A percentile compares a stretch with the other conserved stretches of the same genome.
Conservation (phyloP, 352 stramenopile species). For the Phytophthora foliorum region DNA sequence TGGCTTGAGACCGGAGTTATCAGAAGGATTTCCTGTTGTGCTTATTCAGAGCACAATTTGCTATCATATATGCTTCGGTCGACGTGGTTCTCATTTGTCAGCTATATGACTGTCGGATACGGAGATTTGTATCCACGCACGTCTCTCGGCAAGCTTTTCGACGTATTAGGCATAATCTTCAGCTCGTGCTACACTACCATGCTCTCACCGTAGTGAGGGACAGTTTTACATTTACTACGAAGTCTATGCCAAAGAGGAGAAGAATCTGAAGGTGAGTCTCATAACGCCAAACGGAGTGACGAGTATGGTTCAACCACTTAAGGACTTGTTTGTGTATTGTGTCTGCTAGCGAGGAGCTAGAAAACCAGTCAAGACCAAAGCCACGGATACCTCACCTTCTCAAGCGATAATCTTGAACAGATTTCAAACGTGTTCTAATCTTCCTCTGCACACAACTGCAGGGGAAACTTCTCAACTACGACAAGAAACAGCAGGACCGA, state of each 20-base stretch:
- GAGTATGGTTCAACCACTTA: too few species aligned
- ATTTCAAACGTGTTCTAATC: too few species aligned
- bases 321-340: too few species aligned
- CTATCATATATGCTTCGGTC: conserved; percentile 58
- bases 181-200: conserved; percentile 68
- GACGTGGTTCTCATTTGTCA: conserved; percentile 60
- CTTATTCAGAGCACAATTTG: conserved; percentile 49
- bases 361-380: too few species aligned
- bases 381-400: too few species aligned
- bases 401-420: too few species aligned
- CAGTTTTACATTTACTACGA: conserved; percentile 78
- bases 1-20: conserved; percentile 45
- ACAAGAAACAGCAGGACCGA: too few species aligned
- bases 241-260: conserved; percentile 45
- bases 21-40: conserved; percentile 26
- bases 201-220: conserved; percentile 63
- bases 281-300: too few species aligned
- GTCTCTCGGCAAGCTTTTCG: conserved; percentile 50
- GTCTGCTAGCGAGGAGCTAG: too few species aligned
- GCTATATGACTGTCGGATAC: conserved; percentile 62
- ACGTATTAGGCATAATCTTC: conserved; percentile 61
- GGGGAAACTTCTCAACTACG: too few species aligned
- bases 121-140: conserved; percentile 56
- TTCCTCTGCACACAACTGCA: too few species aligned
- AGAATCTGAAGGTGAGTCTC: neutral